Evolutionary conservation across 176 grass and related monocot species (phyloP).

Genomic region (Aegilops longissima): DNA sequence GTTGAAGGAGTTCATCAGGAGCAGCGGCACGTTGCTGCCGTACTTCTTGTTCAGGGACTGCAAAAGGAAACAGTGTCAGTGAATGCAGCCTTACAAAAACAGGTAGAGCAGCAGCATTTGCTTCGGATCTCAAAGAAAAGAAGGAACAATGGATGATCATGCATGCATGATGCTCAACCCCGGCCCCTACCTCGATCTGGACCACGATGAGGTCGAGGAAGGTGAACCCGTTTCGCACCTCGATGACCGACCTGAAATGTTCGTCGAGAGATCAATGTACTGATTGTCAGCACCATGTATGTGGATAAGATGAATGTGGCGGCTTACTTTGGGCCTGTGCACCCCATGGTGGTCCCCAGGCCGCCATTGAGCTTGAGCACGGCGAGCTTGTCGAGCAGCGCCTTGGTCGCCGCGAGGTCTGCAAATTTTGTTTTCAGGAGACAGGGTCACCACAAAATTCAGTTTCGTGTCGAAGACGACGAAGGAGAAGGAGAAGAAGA

Average conservation of each 20-base stretch:
- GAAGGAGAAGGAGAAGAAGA: not conserved
- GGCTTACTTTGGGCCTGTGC: conserved; percentile 86
- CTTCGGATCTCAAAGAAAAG: not conserved
- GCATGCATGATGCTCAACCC: not conserved
- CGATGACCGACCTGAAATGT: conserved; percentile 73
- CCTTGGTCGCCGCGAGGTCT: conserved; percentile 72
- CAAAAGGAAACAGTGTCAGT: not conserved
- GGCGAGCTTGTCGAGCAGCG: conserved; percentile 87
- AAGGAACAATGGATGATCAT: not conserved
- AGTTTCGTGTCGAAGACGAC: not conserved
- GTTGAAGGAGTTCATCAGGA: conserved; percentile 99
- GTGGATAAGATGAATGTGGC: too few species aligned
- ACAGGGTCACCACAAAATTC: not conserved
- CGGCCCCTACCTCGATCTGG: conserved; percentile 70
- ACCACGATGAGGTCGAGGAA: conserved; percentile 95
- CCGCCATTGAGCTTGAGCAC: conserved; percentile 98
- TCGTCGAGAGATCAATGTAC: not conserved
- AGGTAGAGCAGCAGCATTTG: not conserved
- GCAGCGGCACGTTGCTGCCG: conserved; percentile 88
- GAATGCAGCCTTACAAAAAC: not conserved
- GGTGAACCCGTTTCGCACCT: conserved; percentile 89
- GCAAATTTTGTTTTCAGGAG: not conserved
- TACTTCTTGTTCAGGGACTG: conserved; percentile 94
- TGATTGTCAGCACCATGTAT: not conserved
- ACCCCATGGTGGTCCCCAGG: conserved; percentile 90